Conservation (phyloP, 163 green algal genomes). For the Chlorella variabilis region DNA sequence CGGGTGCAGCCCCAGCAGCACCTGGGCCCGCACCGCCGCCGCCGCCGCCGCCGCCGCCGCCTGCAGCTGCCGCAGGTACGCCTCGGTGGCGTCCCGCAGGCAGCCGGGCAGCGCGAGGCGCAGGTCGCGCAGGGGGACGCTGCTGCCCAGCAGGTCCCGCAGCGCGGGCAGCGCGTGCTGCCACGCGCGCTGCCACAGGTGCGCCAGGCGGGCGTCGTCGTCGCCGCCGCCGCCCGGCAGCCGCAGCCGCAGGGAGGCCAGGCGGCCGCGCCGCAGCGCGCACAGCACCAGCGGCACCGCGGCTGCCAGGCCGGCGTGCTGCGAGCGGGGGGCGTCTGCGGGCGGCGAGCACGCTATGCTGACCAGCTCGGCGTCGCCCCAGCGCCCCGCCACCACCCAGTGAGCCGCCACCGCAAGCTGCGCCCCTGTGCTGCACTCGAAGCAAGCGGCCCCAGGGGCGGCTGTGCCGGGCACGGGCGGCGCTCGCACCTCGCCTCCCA, state of each 20-base stretch:
- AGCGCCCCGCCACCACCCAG: background rate
- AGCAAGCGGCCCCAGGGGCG: no score
- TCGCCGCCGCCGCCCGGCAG: background rate
- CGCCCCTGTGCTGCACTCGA: background rate
- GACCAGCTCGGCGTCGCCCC: constrained; percentile 8
- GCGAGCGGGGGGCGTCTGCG: constrained; percentile 6
- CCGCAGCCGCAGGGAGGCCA: background rate
- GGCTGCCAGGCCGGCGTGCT: constrained; percentile 15
- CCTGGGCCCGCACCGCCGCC: background rate
- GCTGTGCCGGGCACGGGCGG: no score
- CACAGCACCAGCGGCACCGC: constrained; percentile 19
- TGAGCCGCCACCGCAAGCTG: constrained; percentile 7
- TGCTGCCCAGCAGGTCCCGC: constrained; percentile 5
- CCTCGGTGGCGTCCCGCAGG: background rate
- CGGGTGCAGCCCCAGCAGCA: constrained; percentile 41
- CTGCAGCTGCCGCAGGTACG: constrained; percentile 20
- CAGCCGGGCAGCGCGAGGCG: constrained; percentile 1
- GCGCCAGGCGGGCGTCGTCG: background rate
- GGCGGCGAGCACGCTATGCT: background rate
- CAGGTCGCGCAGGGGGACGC: constrained; percentile 11
- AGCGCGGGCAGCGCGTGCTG: constrained; percentile 23
- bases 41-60: constrained; percentile 19
- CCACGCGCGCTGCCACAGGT: constrained; percentile 31
- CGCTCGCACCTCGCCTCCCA: background rate
- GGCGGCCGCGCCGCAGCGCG: background rate